These are phyloP conservation scores for Draba incana DNA, from an alignment of 345 rosid species.

Conservation along the genomic window DNA sequence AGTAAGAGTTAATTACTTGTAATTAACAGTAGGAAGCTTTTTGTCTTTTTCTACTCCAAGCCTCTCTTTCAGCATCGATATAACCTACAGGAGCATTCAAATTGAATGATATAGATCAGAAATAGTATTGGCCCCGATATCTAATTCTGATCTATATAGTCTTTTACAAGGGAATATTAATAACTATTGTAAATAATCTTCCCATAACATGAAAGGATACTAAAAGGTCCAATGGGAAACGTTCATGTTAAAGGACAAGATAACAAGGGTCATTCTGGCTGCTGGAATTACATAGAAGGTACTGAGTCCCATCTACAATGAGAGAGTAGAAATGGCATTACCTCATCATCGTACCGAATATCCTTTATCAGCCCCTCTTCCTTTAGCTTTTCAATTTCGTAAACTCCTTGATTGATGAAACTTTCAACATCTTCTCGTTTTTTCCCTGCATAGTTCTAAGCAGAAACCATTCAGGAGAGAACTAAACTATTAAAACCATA, in stretches of 20 bases:
- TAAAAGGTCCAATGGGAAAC: constrained; percentile 16
- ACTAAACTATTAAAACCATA: constrained; percentile 29
- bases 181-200: neutral
- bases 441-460: constrained; percentile 64
- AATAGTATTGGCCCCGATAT: neutral
- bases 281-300: neutral
- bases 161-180: neutral
- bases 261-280: constrained; percentile 8
- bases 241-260: constrained; percentile 8
- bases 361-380: constrained; percentile 87
- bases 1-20: constrained; percentile 55
- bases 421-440: constrained; percentile 75
- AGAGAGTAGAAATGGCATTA: constrained; percentile 28
- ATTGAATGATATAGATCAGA: constrained; percentile 17
- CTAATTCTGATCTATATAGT: no score
- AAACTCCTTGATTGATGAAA: constrained; percentile 88
- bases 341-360: constrained; percentile 90
- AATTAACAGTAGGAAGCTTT: constrained; percentile 70
- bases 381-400: constrained; percentile 79
- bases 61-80: constrained; percentile 80
- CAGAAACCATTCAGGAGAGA: constrained; percentile 37
- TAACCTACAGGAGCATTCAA: constrained; percentile 58
- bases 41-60: constrained; percentile 75
- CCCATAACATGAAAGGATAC: constrained; percentile 16
- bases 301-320: constrained; percentile 8